Evolutionary conservation across 2,329 filamentous ascomycete genomes (phyloP), one percentile per base, ranked within the genome.

Genomic region (Ophiostoma populinum): DNA sequence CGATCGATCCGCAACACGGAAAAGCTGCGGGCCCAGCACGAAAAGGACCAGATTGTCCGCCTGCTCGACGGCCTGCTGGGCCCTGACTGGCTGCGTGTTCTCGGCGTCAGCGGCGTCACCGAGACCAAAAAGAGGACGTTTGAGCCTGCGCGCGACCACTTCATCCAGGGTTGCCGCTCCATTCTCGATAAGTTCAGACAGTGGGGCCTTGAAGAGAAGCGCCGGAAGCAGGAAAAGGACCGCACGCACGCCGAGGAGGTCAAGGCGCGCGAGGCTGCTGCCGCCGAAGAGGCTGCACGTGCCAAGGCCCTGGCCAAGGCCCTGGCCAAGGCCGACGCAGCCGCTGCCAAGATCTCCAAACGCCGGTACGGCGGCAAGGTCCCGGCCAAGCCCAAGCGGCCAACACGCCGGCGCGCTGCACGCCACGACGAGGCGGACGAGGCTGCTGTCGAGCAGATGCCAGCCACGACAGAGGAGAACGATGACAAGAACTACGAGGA

Each of bases 191-290:
- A 94, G 51, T 95, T 94, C 51, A 70, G 75, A 34, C 63, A 70
- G 36, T 95, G 86, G 86, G 85, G 76, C 42, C 69, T 86, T 41
- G 82, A 92, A 51, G 90, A 98, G 54, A 92, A 86, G 59, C 71
- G 78, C 28, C 64, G 81, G 40, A 83, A 83, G 54, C 57, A 72
- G 3, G 78, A 83, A 47, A 81, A 75, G 48, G 82, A 87, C 40
- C 75, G 74, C 32, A 67, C 64, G 3, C 52, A 61, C 16, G 58
- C 60, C 5, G 55, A 65, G 17, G 57, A 63, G 27, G 64, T 66
- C 11, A 58, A 62, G 53, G 46, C 49, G 4, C 47, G 46, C 2
- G 47, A 49, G 22, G 29, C 17, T 17, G 24, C 16, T 2, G 25
- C 27, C 8, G 31, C 27, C 10, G 18, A 40, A 4, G 45, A 26